Evolutionary conservation across 805 yeast species (phyloP).

Genomic region (Pichia deserticola): DNA sequence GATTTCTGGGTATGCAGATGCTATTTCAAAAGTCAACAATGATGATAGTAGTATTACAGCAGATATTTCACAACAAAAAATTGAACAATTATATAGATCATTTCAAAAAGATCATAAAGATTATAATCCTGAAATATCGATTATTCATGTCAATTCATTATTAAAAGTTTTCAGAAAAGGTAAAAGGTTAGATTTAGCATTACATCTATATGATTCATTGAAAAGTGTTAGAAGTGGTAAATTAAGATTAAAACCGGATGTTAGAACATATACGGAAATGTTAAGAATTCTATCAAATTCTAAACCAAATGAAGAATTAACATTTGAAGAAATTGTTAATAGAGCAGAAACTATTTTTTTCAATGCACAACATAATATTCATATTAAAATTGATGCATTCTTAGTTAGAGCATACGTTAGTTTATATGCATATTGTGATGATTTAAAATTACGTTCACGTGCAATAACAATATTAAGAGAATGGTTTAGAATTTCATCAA

Average conservation of each 20-base stretch:
- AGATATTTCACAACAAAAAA: slow-evolving; percentile 28
- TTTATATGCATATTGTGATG: slow-evolving; percentile 22
- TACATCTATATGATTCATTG: slow-evolving; percentile 31
- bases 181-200: slow-evolving; percentile 30
- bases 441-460: slow-evolving; percentile 19
- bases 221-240: slow-evolving; percentile 14
- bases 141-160: slow-evolving; percentile 39
- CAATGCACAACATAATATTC: slow-evolving; percentile 15
- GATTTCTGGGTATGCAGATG: slow-evolving; percentile 36
- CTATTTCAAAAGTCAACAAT: neutral
- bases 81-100: slow-evolving; percentile 28
- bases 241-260: slow-evolving; percentile 24
- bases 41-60: neutral
- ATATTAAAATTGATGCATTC: slow-evolving; percentile 15
- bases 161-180: slow-evolving; percentile 38
- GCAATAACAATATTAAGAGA: slow-evolving; percentile 20
- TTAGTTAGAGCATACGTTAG: slow-evolving; percentile 21
- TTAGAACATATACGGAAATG: slow-evolving; percentile 29
- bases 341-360: slow-evolving; percentile 18
- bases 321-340: slow-evolving; percentile 14
- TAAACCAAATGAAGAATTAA: slow-evolving; percentile 1
- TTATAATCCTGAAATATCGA: slow-evolving; percentile 24
- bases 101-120: slow-evolving; percentile 26
- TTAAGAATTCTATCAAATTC: slow-evolving; percentile 16
- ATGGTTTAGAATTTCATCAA: slow-evolving; percentile 23